Evolutionary conservation across 257 asterid species (phyloP).

Genomic region (Catharanthus roseus): DNA sequence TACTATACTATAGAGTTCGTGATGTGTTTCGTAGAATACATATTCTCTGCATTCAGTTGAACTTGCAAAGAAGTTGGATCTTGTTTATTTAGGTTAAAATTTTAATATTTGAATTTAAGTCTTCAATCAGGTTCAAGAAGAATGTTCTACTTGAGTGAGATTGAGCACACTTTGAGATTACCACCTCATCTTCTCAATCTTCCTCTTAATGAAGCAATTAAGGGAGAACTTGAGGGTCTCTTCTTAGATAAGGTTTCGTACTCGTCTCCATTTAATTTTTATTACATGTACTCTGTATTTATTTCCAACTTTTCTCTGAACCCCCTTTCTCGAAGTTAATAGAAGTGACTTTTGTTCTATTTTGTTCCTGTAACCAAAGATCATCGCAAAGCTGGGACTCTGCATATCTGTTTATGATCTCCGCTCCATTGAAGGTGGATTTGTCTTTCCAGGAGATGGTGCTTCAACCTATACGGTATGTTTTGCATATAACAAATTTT

Average conservation of each 20-base stretch:
- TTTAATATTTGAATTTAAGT: background rate
- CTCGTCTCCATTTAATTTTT: background rate
- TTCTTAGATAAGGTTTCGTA: slow-evolving; percentile 69
- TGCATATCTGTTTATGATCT: slow-evolving; percentile 71
- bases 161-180: slow-evolving; percentile 65
- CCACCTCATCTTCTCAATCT: slow-evolving; percentile 44
- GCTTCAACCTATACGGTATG: slow-evolving; percentile 85
- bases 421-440: slow-evolving; percentile 69
- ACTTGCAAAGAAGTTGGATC: background rate
- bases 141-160: slow-evolving; percentile 71
- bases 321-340: slow-evolving; percentile 2
- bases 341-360: background rate
- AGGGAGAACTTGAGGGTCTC: slow-evolving; percentile 62
- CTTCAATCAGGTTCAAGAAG: slow-evolving; percentile 9
- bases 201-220: slow-evolving; percentile 67
- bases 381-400: slow-evolving; percentile 60
- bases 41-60: background rate
- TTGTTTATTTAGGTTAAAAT: slow-evolving; percentile 3
- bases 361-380: slow-evolving; percentile 33
- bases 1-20: background rate
- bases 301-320: background rate
- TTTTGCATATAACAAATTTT: background rate
- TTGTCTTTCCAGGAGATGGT: slow-evolving; percentile 68
- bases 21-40: background rate
- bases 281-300: background rate